Percentiles rank a stretch among this genome's conserved stretches.
Conservation (phyloP, 2,329 filamentous ascomycete genomes). For the Lasiodiplodia theobromae region DNA sequence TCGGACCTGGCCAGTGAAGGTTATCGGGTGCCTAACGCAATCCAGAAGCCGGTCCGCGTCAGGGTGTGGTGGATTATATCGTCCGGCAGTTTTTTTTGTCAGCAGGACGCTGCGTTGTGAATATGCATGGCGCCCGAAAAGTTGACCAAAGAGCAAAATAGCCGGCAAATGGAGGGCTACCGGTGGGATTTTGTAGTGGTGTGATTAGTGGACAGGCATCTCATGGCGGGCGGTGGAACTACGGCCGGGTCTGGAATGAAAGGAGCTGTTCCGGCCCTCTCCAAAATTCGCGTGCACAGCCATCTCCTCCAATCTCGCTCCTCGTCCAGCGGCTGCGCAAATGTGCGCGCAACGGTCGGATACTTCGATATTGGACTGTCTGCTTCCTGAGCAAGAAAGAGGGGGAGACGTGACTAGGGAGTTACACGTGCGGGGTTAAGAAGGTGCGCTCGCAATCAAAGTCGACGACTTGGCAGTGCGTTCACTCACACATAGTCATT, state of each 20-base stretch:
- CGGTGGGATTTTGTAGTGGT: slow-evolving; percentile 2
- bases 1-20: not conserved
- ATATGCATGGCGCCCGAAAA: not conserved
- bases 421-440: not conserved
- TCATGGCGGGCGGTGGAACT: slow-evolving; percentile 4
- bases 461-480: not conserved
- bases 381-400: too few species aligned
- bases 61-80: not conserved
- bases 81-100: not conserved
- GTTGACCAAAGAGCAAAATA: not conserved
- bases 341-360: not conserved
- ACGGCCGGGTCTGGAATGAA: not conserved
- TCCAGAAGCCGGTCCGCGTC: not conserved
- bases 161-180: not conserved
- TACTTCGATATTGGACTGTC: not conserved
- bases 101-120: not conserved
- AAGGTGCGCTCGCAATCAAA: not conserved
- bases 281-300: slow-evolving; percentile 12
- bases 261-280: slow-evolving; percentile 6
- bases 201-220: slow-evolving; percentile 6
- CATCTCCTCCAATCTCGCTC: slow-evolving; percentile 23
- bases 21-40: slow-evolving; percentile 19
- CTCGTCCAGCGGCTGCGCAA: not conserved
- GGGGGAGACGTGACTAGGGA: not conserved
- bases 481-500: not conserved